These are phyloP conservation scores for Luzula sylvatica DNA, from an alignment of 176 grass and related monocot genomes.

Conservation along the genomic window DNA sequence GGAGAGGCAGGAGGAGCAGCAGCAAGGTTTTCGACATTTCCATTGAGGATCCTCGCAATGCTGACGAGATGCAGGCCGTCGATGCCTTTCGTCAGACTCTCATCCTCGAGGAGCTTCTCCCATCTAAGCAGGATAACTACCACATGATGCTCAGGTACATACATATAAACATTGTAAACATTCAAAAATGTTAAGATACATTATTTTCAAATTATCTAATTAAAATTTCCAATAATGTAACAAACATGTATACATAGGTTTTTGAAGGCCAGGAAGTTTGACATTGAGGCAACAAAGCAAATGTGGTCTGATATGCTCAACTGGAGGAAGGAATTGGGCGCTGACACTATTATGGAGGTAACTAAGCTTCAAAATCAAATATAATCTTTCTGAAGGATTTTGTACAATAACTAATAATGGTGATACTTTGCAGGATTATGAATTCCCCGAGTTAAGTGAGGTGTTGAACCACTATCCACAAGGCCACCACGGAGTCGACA, in stretches of 20 bases:
- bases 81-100: constrained; percentile 94
- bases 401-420: background rate
- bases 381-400: background rate
- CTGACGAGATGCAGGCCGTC: constrained; percentile 75
- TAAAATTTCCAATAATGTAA: constrained; percentile 2
- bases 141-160: constrained; percentile 90
- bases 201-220: too few relatives aligned
- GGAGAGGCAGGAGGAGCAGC: constrained; percentile 57
- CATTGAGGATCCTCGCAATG: constrained; percentile 89
- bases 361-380: background rate
- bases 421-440: constrained; percentile 36
- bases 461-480: constrained; percentile 93
- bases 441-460: constrained; percentile 77
- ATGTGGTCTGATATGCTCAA: constrained; percentile 54
- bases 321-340: constrained; percentile 48
- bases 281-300: constrained; percentile 45
- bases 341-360: constrained; percentile 41
- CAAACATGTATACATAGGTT: constrained; percentile 13
- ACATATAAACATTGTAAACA: too few relatives aligned
- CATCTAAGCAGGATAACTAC: constrained; percentile 90
- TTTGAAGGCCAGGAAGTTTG: constrained; percentile 45
- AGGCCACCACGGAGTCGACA: constrained; percentile 91
- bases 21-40: constrained; percentile 90
- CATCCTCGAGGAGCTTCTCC: constrained; percentile 89
- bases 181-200: too few relatives aligned